Evolutionary conservation across 2,329 filamentous ascomycete species (phyloP), one percentile per base, ranked within the genome.

Genomic region (Gaeumannomyces tritici): DNA sequence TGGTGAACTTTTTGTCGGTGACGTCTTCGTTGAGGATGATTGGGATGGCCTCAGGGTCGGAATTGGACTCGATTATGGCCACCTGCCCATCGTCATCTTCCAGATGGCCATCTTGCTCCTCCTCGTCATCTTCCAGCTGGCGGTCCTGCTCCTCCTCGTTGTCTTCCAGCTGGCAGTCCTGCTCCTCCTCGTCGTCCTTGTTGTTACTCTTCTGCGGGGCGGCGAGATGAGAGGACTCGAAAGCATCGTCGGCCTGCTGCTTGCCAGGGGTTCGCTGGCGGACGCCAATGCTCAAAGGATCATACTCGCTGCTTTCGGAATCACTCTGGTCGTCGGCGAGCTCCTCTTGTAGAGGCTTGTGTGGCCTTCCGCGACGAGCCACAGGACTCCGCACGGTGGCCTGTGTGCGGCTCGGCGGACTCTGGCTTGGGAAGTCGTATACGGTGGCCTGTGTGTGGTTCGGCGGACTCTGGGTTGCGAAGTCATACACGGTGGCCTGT

Each of bases 11-110:
- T 29, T 51, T 56, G 60, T 61, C 35, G 55, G 54, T 47, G 24
- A 57, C 54, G 54, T 61, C 55, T 12, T 61, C 33, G 31, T 47
- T 27, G 24, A 61, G 54, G 31, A 61, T 28, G 18, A 61, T 35
- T 11, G 54, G 54, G 24, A 26, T 26, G 54, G 60, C 13, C 8
- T 57, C 60, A 8, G 60, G 29, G 21, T 33, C 6, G 29, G 60
- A 27, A 31, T 59, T 51, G 42, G 42, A 51, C 42, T 51, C 24
- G 42, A 51, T 51, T 51, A 51, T 51, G 42, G 42, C 42, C 42
- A 51, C 42, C 7, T 1, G 42, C 24, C 42, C 42, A n/a, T 51
- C 42, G 8, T 24, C 42, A 51, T 51, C 42, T 24, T 51, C 42
- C 4, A 5, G 8, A 18, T 24, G 42, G 7, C n/a, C 42, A 7